Evolutionary conservation across 257 asterid genomes (phyloP).

Genomic region (Solanum raphanifolium): DNA sequence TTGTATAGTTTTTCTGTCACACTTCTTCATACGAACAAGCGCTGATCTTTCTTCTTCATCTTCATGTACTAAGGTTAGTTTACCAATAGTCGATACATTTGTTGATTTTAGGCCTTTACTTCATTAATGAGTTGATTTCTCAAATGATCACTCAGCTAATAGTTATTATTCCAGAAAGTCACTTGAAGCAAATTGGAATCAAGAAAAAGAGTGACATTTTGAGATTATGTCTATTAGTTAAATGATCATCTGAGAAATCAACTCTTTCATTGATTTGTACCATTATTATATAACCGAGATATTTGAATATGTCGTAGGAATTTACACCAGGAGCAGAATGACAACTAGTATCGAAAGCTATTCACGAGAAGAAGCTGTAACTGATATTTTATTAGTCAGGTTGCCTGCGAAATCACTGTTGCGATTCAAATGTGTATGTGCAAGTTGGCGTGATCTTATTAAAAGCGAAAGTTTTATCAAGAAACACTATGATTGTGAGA

Average conservation of each 20-base stretch:
- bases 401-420: neutral
- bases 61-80: neutral
- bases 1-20: neutral
- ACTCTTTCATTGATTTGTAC: too few relatives aligned
- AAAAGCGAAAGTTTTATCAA: neutral
- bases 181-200: neutral
- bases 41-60: neutral
- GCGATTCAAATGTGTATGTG: neutral
- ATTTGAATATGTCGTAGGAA: neutral
- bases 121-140: too few relatives aligned
- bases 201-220: neutral
- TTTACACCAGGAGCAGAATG: neutral
- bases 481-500: neutral
- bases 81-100: neutral
- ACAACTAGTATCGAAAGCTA: neutral
- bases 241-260: neutral
- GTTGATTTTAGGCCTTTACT: neutral
- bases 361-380: neutral
- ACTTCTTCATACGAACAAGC: neutral
- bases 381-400: neutral
- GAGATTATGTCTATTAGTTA: neutral
- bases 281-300: neutral
- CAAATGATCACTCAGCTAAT: too few relatives aligned
- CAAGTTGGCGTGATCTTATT: neutral
- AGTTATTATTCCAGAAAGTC: neutral